phyloP scores from a whole-genome alignment of 805 yeast genomes.

The Kazachstania viticola region DNA sequence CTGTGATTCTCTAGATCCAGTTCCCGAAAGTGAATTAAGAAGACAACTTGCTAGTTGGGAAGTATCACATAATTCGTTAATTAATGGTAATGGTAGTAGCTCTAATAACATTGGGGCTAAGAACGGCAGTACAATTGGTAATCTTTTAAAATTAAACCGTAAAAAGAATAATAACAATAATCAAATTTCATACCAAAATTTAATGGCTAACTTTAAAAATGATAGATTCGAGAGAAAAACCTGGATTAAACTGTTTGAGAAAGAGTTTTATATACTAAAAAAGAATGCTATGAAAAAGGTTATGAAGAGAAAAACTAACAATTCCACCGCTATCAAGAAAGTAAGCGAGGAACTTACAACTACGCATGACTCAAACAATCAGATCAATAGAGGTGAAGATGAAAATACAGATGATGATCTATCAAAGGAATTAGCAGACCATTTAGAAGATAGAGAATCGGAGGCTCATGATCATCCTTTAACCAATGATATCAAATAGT shows the following conservation, averaged over 20 bases:
- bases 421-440: too few species aligned
- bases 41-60: slow-evolving; percentile 63
- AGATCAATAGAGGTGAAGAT: too few species aligned
- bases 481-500: too few species aligned
- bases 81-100: slow-evolving; percentile 9
- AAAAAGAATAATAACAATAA: slow-evolving; percentile 29
- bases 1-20: slow-evolving; percentile 57
- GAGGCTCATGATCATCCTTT: too few species aligned
- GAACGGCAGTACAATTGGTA: slow-evolving; percentile 12
- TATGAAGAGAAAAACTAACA: too few species aligned
- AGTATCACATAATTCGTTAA: slow-evolving; percentile 18
- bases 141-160: slow-evolving; percentile 21
- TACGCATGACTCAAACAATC: too few species aligned
- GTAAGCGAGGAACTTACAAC: too few species aligned
- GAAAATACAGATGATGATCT: too few species aligned
- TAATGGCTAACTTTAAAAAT: slow-evolving; percentile 27
- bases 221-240: slow-evolving; percentile 35
- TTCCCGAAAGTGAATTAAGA: slow-evolving; percentile 41
- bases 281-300: slow-evolving; percentile 25
- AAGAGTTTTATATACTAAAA: slow-evolving; percentile 31
- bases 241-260: slow-evolving; percentile 32
- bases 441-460: too few species aligned
- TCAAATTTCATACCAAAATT: slow-evolving; percentile 13
- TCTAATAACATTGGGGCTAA: slow-evolving; percentile 1
- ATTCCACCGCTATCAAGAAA: too few species aligned